These are phyloP conservation scores for Brettanomyces custersianus DNA, from an alignment of 805 yeast species.

Conservation along the genomic window DNA sequence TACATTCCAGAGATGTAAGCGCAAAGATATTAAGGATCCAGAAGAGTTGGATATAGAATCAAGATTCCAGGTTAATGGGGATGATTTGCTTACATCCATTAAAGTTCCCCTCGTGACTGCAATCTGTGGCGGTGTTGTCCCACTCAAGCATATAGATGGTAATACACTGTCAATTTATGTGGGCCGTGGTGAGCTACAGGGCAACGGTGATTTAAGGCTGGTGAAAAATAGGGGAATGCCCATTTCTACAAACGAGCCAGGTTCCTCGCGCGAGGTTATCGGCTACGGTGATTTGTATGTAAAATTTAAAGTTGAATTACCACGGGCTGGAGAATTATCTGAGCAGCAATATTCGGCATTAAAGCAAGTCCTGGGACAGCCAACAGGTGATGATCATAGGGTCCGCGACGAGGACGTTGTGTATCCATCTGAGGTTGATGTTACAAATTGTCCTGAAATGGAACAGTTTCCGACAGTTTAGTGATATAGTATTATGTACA, in stretches of 20 bases:
- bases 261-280: conserved; percentile 4
- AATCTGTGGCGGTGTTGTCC: conserved; percentile 20
- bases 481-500: too few species aligned
- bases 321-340: conserved; percentile 32
- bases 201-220: conserved; percentile 32
- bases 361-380: background rate
- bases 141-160: conserved; percentile 29
- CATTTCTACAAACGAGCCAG: conserved; percentile 15
- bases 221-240: conserved; percentile 57
- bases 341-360: conserved; percentile 22
- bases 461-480: too few species aligned
- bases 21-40: conserved; percentile 7
- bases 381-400: background rate
- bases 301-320: conserved; percentile 51
- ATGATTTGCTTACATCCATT: conserved; percentile 14
- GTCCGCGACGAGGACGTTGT: background rate
- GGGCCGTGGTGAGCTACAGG: conserved; percentile 42
- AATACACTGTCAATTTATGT: conserved; percentile 30
- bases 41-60: background rate
- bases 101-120: conserved; percentile 15
- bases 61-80: conserved; percentile 27
- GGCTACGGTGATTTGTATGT: conserved; percentile 46
- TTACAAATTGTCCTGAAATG: too few species aligned
- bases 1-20: conserved; percentile 25
- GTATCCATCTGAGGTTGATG: conserved; percentile 2